phyloP scores from a whole-genome alignment of 2,329 filamentous ascomycete species.

The Penicillium sp. region DNA sequence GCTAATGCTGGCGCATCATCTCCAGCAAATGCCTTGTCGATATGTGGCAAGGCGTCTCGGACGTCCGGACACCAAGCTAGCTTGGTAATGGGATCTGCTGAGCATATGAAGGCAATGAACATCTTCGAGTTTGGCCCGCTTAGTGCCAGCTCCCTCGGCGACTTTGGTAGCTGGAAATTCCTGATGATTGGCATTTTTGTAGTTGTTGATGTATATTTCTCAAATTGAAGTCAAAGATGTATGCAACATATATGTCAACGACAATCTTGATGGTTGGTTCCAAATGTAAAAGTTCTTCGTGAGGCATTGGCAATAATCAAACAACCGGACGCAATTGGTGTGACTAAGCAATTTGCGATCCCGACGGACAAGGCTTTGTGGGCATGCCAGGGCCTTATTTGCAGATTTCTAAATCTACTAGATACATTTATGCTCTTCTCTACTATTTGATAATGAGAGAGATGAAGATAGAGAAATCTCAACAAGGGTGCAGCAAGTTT shows the following conservation, averaged over 20 bases:
- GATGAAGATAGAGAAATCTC: too few relatives aligned
- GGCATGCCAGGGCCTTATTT: too few relatives aligned
- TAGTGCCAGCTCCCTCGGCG: conserved; percentile 15
- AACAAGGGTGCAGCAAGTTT: too few relatives aligned
- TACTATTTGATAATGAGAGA: too few relatives aligned
- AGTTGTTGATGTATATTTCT: background rate
- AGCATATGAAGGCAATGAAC: conserved; percentile 42
- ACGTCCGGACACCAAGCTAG: conserved; percentile 46
- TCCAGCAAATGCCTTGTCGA: conserved; percentile 32
- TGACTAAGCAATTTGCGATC: background rate
- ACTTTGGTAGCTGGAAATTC: conserved; percentile 22
- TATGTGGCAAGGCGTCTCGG: conserved; percentile 35
- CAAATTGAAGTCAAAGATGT: background rate
- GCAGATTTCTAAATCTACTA: too few relatives aligned
- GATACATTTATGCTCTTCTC: too few relatives aligned
- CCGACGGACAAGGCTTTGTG: too few relatives aligned
- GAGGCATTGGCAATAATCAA: background rate
- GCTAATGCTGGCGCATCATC: conserved; percentile 26
- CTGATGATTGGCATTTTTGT: conserved; percentile 31
- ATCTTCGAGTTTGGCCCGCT: conserved; percentile 18
- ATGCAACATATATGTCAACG: background rate
- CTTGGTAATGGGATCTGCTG: conserved; percentile 35
- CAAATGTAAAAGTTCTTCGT: background rate
- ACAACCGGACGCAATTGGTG: background rate
- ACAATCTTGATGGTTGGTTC: too few relatives aligned